Evolutionary conservation across 495 filamentous ascomycete genomes (phyloP), one percentile per base, ranked within the genome.

Genomic region (Lasiosphaeria hispida): DNA sequence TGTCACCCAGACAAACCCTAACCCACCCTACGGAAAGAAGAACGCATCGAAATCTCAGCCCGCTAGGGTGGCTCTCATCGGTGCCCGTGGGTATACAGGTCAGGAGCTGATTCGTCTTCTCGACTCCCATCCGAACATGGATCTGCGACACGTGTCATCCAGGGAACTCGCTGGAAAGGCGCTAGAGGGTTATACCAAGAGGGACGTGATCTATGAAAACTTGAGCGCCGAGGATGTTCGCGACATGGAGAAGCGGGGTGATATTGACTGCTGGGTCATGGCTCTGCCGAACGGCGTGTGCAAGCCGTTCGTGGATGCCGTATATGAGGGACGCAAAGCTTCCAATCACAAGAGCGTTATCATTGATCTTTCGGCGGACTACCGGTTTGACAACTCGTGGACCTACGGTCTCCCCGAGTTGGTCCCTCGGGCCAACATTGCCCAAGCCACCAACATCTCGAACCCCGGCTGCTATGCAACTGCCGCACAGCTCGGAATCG

Each of bases 231-330:
- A 98, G 52, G 93, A 97, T 67, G 88, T 97, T 18, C 85, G 89
- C 51, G 84, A 86, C 53, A 95, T 97, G 91, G 90, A 92, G 62
- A 85, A 89, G 67, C 87, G 87, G 42, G 88, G 88, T n/a, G 87
- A 94, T 52, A 90, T 98, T 53, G 94, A 98, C 77, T 95, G 91
- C 76, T 97, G 92, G 91, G 90, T 98, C 36, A 96, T 97, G 91
- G 94, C 94, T 38, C 82, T 98, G 30, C 94, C 94, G 10, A 98
- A 98, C 66, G 94, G 94, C 48, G 91, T 98, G 55, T 96, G 92
- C 81, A 91, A 93, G 76, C 94, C 94, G 2, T 98, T 89, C 65
- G 90, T 97, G 11, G 92, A 97, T 60, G 93, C 94, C 30, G 84
- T 98, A 45, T 83, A 93, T 66, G 84, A 88, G 71, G 84, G 82